Base-by-base conservation (phyloP, 2,329 filamentous ascomycete genomes). In the Calonectria naviculata region DNA sequence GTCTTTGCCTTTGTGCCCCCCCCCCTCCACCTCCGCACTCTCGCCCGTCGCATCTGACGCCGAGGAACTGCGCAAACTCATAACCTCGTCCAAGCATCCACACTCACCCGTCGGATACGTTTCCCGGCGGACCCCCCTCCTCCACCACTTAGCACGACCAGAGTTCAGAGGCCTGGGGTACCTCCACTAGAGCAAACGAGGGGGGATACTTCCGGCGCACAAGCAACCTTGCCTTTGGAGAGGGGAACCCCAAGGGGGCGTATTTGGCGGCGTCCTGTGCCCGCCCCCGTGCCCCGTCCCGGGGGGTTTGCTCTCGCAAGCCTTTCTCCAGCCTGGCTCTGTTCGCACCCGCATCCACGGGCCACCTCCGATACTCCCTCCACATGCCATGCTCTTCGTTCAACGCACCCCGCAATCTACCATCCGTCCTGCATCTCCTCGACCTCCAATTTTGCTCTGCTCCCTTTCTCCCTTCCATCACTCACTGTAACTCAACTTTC, bases 381-480 rank as follows among this genome's bases (percentile, higher is more conserved):
- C 75, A 77, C 76, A 78, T 76, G 73, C 73, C 72, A 73, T 76
- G 70, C 47, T 68, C 73, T 74, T 67, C 70, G 71, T 68, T 77
- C 73, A 74, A 78, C 76, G 76, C 76, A 78, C 76, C 76, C 76
- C 76, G 76, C 76, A 78, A 78, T 78, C 75, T 73, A 67, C 71
- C 72, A 68, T 68, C 67, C 64, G 72, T 72, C 75, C 76, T 77
- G 74, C 76, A 75, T 76, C 74, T 76, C 73, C 73, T 71, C 72
- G 68, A 78, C 74, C 77, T 78, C 76, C 76, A 78, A 77, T 74
- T 78, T 71, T 75, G 69, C 71, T 68, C 75, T 70, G 73, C 68
- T 68, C 68, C 70, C 67, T 70, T 73, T 44, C 71, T 74, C 71
- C 71, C 73, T 78, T 76, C 64, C 64, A 46, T 70, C 58, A 69